Percentiles rank a stretch among this genome's conserved stretches.
These are phyloP conservation scores for Cucumis sativus DNA, from an alignment of 306 rosid genomes.

Conservation along the genomic window Cucumber_9930_V3 NC_026655.2:2215001-2215500, in stretches of 20 bases:
- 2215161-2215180: not conserved
- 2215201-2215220: not conserved
- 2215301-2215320: not conserved
- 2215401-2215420: conserved; percentile 39
- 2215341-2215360: not conserved
- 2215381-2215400: conserved; percentile 22
- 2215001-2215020: conserved; percentile 63
- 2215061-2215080: not conserved
- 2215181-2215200: not conserved
- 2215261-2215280: not conserved
- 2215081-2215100: not conserved
- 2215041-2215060: not conserved
- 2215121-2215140: not conserved
- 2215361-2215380: conserved; percentile 22
- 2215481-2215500: conserved; percentile 44
- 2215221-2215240: not conserved
- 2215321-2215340: not conserved
- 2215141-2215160: not conserved
- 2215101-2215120: not conserved
- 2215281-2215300: conserved; percentile 7
- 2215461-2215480: conserved; percentile 45
- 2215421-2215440: conserved; percentile 32
- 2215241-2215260: not conserved
- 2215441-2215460: conserved; percentile 17
- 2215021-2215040: conserved; percentile 33